Percentiles rank a stretch among this genome's conserved stretches.
phyloP scores from a whole-genome alignment of 306 rosid genomes.

The Lathyrus aphaca region DNA sequence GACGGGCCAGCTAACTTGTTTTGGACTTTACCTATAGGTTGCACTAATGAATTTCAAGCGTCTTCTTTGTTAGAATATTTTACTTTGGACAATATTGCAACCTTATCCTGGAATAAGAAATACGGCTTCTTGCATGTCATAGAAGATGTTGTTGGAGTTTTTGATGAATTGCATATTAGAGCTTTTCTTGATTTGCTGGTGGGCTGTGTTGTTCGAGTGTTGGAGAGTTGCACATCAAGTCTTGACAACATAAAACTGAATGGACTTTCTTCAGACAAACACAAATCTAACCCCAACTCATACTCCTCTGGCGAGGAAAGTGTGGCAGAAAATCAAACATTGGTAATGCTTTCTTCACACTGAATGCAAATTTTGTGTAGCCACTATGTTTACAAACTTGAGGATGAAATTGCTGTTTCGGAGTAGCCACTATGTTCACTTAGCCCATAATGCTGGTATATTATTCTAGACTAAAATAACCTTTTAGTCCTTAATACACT shows the following conservation, averaged over 20 bases:
- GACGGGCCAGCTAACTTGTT: slow-evolving; percentile 67
- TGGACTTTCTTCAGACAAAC: slow-evolving; percentile 47
- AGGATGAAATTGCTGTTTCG: slow-evolving; percentile 7
- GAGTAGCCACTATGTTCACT: not conserved
- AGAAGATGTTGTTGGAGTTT: slow-evolving; percentile 80
- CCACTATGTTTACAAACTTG: slow-evolving; percentile 21
- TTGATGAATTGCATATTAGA: slow-evolving; percentile 72
- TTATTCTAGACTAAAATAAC: not conserved
- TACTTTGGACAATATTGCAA: slow-evolving; percentile 57
- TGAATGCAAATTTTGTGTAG: too few species aligned
- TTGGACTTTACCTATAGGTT: slow-evolving; percentile 55
- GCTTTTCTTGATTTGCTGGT: slow-evolving; percentile 79
- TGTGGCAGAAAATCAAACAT: slow-evolving; percentile 38
- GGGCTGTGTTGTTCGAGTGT: slow-evolving; percentile 87
- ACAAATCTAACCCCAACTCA: slow-evolving; percentile 20
- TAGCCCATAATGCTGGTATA: not conserved
- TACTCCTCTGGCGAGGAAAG: slow-evolving; percentile 39
- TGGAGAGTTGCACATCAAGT: slow-evolving; percentile 73
- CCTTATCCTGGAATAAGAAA: slow-evolving; percentile 80
- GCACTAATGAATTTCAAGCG: slow-evolving; percentile 53
- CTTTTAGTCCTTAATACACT: not conserved
- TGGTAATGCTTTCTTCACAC: slow-evolving; percentile 55
- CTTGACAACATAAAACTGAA: slow-evolving; percentile 52
- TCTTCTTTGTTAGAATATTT: slow-evolving; percentile 65
- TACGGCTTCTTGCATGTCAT: slow-evolving; percentile 86